These are phyloP conservation scores for Leishmania turanica DNA, from an alignment of 208 protist genomes.

Conservation along the genomic window DNA sequence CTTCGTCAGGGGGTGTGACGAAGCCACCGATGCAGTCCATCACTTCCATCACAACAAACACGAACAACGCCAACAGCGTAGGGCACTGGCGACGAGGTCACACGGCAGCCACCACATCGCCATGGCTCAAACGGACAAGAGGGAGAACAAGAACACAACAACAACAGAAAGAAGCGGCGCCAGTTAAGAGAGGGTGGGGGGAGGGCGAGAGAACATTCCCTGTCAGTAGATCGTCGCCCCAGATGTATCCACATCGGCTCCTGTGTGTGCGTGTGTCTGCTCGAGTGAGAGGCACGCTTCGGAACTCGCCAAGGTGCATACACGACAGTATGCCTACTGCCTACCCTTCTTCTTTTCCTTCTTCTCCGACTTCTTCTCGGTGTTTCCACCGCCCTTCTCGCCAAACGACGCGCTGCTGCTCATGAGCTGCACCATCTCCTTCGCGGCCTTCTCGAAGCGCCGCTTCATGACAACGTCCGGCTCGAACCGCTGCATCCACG, in stretches of 20 bases:
- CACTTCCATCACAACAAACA: not conserved
- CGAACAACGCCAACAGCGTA: not conserved
- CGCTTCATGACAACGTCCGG: slow-evolving; percentile 67
- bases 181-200: not conserved
- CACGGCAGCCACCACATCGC: not conserved
- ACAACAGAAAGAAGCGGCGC: not conserved
- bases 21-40: not conserved
- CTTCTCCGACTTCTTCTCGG: slow-evolving; percentile 65
- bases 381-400: slow-evolving; percentile 14
- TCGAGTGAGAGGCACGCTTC: not conserved
- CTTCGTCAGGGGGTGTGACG: not conserved
- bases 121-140: not conserved
- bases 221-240: not conserved
- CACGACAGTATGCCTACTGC: not conserved
- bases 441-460: slow-evolving; percentile 78
- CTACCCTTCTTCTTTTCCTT: slow-evolving; percentile 75
- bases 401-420: slow-evolving; percentile 21
- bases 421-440: slow-evolving; percentile 81
- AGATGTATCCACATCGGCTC: not conserved
- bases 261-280: not conserved
- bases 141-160: not conserved
- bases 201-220: not conserved
- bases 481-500: slow-evolving; percentile 87
- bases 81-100: not conserved
- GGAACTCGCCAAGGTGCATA: not conserved